Conservation (phyloP, 2,329 filamentous ascomycete species). For the Oidium heveae region DNA sequence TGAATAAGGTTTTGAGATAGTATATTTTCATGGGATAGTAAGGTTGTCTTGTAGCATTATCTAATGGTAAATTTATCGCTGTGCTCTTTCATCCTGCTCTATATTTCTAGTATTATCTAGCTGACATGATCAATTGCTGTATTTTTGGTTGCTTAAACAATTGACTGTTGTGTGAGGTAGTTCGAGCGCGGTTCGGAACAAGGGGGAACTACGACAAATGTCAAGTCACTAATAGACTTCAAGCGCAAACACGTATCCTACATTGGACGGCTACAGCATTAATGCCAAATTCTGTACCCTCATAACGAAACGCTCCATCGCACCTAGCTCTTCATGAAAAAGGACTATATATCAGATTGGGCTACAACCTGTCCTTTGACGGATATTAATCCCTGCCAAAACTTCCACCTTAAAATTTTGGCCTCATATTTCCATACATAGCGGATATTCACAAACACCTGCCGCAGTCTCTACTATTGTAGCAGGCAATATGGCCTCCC, state of each 20-base stretch:
- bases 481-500: conserved; percentile 56
- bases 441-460: background rate
- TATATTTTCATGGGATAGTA: too few species aligned
- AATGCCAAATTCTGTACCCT: background rate
- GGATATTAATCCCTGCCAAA: background rate
- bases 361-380: background rate
- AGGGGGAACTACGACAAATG: too few species aligned
- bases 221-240: background rate
- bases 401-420: background rate
- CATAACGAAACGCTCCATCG: background rate
- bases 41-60: too few species aligned
- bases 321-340: background rate
- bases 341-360: background rate
- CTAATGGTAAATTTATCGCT: too few species aligned
- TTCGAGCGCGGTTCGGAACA: too few species aligned
- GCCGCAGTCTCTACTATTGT: background rate
- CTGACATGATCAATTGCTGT: too few species aligned
- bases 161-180: too few species aligned
- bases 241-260: background rate
- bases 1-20: too few species aligned
- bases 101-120: too few species aligned
- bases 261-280: background rate
- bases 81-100: too few species aligned
- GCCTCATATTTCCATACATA: background rate
- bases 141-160: too few species aligned